Base-by-base conservation (phyloP, 805 yeast species). In the Scheffersomyces spartinae region DNA sequence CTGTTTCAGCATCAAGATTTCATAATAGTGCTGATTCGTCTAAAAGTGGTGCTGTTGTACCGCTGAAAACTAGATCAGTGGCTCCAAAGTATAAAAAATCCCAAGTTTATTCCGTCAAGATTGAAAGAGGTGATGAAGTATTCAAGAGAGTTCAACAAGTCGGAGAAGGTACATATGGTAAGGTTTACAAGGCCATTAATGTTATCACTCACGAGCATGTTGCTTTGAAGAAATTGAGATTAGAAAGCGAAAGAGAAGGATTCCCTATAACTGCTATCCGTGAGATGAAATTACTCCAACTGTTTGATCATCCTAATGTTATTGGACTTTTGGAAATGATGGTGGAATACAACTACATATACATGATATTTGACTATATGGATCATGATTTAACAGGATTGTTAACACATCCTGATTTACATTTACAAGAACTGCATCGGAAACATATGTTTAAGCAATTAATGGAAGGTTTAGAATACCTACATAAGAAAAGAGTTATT, bases 161-260 rank as follows among this genome's bases (percentile, higher is more conserved):
- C 4, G 98, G 98, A n/a, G 97, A 91, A 52, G 98, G 98, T 7
- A 91, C 97, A 0, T 91, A 91, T 49, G 98, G 98, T 11, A 85
- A 83, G 47, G 99, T 91, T 12, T 85, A 80, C 56, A 84, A 85
- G 45, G 95, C 95, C 0, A 62, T 60, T 25, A 85, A 91, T 46
- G 53, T 55, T 9, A 56, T 70, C 4, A 82, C 95, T 0, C 64
- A 70, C 2, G 73, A 69, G 30, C 55, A 67, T 36, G 91, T 85
- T n/a, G 98, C 98, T 1, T 58, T 91, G 43, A 91, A 91, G 47
- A 68, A 77, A 37, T 60, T 91, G 23, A 55, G 96, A 33, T 63
- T 91, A 41, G 96, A 91, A 44, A 55, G 73, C 6, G 97, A 88
- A 47, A 64, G 84, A 25, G 98, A 91, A 45, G 96, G 97, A 0